A percentile compares a stretch with the other conserved stretches of the same genome.
Conservation (phyloP, 2,329 filamentous ascomycete species). For the Exserohilum rostratum region DNA sequence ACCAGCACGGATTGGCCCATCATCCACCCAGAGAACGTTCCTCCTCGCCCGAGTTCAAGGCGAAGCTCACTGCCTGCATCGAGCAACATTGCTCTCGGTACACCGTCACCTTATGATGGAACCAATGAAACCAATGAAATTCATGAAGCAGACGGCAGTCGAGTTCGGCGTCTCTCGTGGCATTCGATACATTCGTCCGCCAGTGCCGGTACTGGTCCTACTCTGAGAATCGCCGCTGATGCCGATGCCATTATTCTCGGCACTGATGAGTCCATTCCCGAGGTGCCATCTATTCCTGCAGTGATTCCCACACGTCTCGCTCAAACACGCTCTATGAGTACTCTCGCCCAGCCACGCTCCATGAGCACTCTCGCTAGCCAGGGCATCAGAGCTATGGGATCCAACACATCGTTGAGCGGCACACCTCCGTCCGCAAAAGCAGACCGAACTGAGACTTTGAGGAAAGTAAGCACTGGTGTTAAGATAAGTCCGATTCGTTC, state of each 20-base stretch:
- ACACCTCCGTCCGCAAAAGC: slow-evolving; percentile 15
- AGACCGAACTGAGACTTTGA: slow-evolving; percentile 1
- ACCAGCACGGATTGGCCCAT: slow-evolving; percentile 37
- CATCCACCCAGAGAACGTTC: slow-evolving; percentile 32
- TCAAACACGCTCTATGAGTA: slow-evolving; percentile 13
- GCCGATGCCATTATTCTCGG: slow-evolving; percentile 35
- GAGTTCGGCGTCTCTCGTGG: slow-evolving; percentile 30
- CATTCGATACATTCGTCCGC: slow-evolving; percentile 17
- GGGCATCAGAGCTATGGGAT: slow-evolving; percentile 14
- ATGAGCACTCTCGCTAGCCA: slow-evolving; percentile 16
- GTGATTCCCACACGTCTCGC: neutral
- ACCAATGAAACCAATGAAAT: no score
- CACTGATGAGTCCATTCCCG: neutral
- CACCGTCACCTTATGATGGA: slow-evolving; percentile 11
- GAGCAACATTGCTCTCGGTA: neutral
- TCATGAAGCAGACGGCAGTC: slow-evolving; percentile 8
- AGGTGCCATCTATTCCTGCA: neutral
- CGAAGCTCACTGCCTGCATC: slow-evolving; percentile 16
- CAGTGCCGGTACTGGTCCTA: slow-evolving; percentile 20
- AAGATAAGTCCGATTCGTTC: slow-evolving; percentile 30
- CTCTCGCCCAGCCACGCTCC: slow-evolving; percentile 19
- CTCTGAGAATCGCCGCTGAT: slow-evolving; percentile 30
- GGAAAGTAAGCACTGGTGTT: neutral
- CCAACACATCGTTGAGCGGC: slow-evolving; percentile 8
- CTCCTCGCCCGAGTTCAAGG: slow-evolving; percentile 27